Base-by-base conservation (phyloP, 148 eudicot species). In the Dianthus caryophyllus region DNA sequence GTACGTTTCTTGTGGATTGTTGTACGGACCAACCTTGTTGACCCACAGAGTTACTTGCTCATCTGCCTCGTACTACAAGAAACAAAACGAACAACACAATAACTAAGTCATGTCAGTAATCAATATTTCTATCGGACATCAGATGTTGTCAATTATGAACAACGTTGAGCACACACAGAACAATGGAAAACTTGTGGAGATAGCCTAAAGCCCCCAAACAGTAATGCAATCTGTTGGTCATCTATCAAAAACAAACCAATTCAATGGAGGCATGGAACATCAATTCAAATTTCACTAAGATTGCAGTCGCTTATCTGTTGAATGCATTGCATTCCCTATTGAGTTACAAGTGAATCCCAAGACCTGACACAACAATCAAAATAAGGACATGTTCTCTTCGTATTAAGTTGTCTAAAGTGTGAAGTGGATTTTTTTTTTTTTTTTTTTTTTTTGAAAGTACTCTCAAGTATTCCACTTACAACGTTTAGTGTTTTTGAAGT, bases 1-100 rank as follows among this genome's bases (percentile, higher is more conserved):
- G 83, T 93, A 93, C 27, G 96, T 93, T 77, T 93, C 98, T 70
- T 93, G 98, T 39, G 98, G 98, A 75, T 93, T 93, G 67, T 93
- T 86, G 68, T 87, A 89, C 22, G 98, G 98, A 52, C 98, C 98
- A 80, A 85, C 98, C 78, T 93, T 93, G 75, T 93, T 93, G 68
- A 93, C 98, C 98, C 98, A 93, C n/a, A 93, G 84, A 36, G 82
- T 83, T 64, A 93, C 90, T 36, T 85, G 77, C 15, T 93, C 96
- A 52, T 83, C 84, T 52, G 77, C 53, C 77, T 87, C 83, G 78
- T 85, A 93, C 98, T 93, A 77, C 80, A 83, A 30, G 63, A 71
- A 50, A 21, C 18, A 8, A 55, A 65, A 31, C 10, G 24, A 47
- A 6, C 20, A 24, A 30, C 29, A 60, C 46, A 67, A 47, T 56